Evolutionary conservation across 192 early-diverging fungal species (phyloP).

Genomic region (Oehlia diaphana): DNA sequence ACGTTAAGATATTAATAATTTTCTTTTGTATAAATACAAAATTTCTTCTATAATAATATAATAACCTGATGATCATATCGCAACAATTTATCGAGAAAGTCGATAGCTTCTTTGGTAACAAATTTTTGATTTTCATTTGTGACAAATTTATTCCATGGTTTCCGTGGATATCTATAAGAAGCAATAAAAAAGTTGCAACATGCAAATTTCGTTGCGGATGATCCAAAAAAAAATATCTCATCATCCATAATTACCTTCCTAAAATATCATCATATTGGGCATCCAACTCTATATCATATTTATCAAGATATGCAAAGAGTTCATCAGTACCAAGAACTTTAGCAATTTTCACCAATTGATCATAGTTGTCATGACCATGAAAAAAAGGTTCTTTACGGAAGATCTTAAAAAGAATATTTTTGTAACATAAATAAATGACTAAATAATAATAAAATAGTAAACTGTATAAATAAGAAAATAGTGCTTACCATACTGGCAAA

Average conservation of each 20-base stretch:
- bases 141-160: constrained; percentile 87
- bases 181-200: not conserved
- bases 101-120: constrained; percentile 84
- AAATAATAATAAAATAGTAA: constrained; percentile 10
- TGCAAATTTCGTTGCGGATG: not conserved
- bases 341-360: constrained; percentile 99
- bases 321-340: constrained; percentile 98
- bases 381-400: constrained; percentile 99
- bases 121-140: constrained; percentile 85
- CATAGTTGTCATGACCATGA: constrained; percentile 98
- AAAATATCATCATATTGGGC: constrained; percentile 90
- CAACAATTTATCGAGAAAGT: constrained; percentile 88
- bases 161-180: constrained; percentile 71
- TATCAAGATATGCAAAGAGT: constrained; percentile 87
- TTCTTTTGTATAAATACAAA: not conserved
- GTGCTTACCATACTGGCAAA: constrained; percentile 95
- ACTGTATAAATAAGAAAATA: not conserved
- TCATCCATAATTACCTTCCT: constrained; percentile 56
- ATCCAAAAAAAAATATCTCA: not conserved
- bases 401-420: constrained; percentile 56
- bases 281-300: constrained; percentile 93
- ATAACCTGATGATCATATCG: constrained; percentile 87
- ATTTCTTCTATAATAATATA: not conserved
- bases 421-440: not conserved
- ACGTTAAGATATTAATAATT: not conserved